phyloP scores from a whole-genome alignment of 768 basidiomycete species.

The Chalciporus chontae region DNA sequence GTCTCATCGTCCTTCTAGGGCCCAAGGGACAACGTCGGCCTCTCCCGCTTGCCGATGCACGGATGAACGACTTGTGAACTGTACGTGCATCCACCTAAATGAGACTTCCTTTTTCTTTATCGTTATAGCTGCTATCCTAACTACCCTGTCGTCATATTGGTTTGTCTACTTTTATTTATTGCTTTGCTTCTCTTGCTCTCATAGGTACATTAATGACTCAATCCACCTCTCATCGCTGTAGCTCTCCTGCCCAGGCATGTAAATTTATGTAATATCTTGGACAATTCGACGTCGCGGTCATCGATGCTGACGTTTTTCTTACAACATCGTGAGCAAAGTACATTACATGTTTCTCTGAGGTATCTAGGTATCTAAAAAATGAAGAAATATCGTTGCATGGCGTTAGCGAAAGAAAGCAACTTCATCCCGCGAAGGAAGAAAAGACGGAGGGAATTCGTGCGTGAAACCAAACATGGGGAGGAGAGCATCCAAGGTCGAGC shows the following conservation, averaged over 20 bases:
- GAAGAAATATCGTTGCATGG: slow-evolving; percentile 18
- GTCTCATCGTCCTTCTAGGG: slow-evolving; percentile 31
- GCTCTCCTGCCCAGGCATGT: slow-evolving; percentile 8
- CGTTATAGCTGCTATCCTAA: not conserved
- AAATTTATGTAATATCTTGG: too few species aligned
- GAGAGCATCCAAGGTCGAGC: slow-evolving; percentile 1
- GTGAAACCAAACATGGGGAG: not conserved
- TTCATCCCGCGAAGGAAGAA: slow-evolving; percentile 10
- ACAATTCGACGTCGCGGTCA: too few species aligned
- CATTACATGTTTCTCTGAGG: slow-evolving; percentile 21
- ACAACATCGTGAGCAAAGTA: slow-evolving; percentile 18
- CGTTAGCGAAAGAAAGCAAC: slow-evolving; percentile 4
- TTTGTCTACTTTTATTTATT: not conserved
- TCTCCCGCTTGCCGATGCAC: slow-evolving; percentile 26
- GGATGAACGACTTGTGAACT: slow-evolving; percentile 31
- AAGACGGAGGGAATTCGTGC: slow-evolving; percentile 1
- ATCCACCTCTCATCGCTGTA: not conserved
- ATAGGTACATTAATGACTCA: not conserved
- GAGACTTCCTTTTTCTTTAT: not conserved
- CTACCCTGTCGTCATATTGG: not conserved
- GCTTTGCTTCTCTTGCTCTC: not conserved
- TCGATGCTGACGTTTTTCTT: slow-evolving; percentile 1
- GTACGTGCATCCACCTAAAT: not conserved
- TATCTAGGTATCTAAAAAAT: slow-evolving; percentile 19
- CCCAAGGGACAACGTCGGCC: slow-evolving; percentile 31